A percentile compares a stretch with the other conserved stretches of the same genome.
Evolutionary conservation across 164 flowering plant genomes (phyloP).

Genomic region (Chimonanthus praecox): DNA sequence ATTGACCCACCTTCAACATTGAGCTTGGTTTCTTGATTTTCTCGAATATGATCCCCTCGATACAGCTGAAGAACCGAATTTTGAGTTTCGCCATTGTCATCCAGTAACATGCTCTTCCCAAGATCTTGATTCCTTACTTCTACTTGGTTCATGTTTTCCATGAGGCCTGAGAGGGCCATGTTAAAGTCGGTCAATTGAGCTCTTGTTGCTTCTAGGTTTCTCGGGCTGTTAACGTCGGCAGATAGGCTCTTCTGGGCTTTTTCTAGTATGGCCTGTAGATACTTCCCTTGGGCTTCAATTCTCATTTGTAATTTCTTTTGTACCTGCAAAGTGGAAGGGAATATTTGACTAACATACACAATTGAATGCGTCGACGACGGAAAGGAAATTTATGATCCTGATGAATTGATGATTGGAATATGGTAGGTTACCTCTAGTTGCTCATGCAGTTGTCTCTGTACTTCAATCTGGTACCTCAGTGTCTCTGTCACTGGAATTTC

Average conservation of each 20-base stretch:
- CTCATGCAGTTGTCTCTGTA: slow-evolving; percentile 56
- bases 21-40: slow-evolving; percentile 25
- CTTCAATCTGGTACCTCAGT: slow-evolving; percentile 55
- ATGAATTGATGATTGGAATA: background rate
- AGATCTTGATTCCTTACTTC: slow-evolving; percentile 19
- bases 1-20: slow-evolving; percentile 28
- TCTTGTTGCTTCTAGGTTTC: slow-evolving; percentile 36
- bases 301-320: slow-evolving; percentile 79
- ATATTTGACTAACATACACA: too few species aligned
- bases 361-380: background rate
- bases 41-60: slow-evolving; percentile 15
- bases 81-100: slow-evolving; percentile 7
- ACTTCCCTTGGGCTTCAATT: slow-evolving; percentile 91
- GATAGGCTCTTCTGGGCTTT: slow-evolving; percentile 68
- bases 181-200: slow-evolving; percentile 55
- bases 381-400: too few species aligned
- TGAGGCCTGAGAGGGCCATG: slow-evolving; percentile 44
- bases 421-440: slow-evolving; percentile 61
- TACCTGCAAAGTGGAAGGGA: slow-evolving; percentile 35
- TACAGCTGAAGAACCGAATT: slow-evolving; percentile 24
- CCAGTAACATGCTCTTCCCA: slow-evolving; percentile 8
- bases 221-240: slow-evolving; percentile 22
- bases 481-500: slow-evolving; percentile 47
- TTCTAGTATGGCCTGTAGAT: slow-evolving; percentile 67
- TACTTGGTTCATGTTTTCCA: slow-evolving; percentile 33